Evolutionary conservation across 768 basidiomycete genomes (phyloP), one percentile per base, ranked within the genome.

Genomic region (Gyrodon lividus): DNA sequence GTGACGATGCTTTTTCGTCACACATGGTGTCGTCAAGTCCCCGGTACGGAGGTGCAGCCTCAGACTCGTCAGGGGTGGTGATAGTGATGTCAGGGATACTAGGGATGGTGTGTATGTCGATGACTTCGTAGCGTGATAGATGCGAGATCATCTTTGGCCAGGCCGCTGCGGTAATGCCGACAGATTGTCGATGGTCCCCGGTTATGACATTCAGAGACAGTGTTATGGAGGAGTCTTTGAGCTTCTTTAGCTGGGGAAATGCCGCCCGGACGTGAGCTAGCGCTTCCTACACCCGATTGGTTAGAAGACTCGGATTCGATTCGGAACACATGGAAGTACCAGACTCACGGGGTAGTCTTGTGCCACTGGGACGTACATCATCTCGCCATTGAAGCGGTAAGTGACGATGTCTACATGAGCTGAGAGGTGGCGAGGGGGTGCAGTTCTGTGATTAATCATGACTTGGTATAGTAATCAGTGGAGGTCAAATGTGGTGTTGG

Each of bases 311-410:
- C 10, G 14, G 0, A n/a, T 23, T 19, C n/a, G n/a, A n/a, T n/a
- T n/a, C n/a, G n/a, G n/a, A n/a, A n/a, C n/a, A n/a, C n/a, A n/a
- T n/a, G n/a, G 26, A 41, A 40, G 33, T 31, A 19, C 41, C 39
- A 6, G 14, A 58, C 73, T 48, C 34, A 81, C 83, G 58, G 72
- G 58, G 50, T 80, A 81, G 39, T 66, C 61, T 28, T 62, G 46
- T 9, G 75, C 71, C 0, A 74, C 75, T 1, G 70, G 72, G 1
- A 84, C 82, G 40, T 80, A 82, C 14, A 82, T 77, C n/a, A 81
- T 66, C 23, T 73, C 59, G 7, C 67, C 60, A 0, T 70, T 60
- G 5, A 68, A 66, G 23, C 78, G 74, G 51, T 82, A 83, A 16
- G 77, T 82, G 51, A 83, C 64, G 46, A 82, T 70, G 34, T 81